phyloP scores from a whole-genome alignment of 148 eudicot species.

The Silene conica region DNA sequence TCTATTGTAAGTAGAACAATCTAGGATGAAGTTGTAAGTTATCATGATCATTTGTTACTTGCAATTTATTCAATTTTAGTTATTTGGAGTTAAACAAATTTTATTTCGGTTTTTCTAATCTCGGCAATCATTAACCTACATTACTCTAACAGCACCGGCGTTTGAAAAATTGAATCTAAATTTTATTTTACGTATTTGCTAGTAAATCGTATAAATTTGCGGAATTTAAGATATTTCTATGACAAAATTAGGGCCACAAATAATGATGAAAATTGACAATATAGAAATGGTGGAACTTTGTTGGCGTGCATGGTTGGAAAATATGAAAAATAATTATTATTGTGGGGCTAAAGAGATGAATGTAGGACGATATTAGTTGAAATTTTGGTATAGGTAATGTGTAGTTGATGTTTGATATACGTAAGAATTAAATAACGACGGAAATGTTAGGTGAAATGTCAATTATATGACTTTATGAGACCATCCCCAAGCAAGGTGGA shows the following conservation, averaged over 20 bases:
- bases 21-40: slow-evolving; percentile 13
- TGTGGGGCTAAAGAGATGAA: background rate
- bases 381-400: background rate
- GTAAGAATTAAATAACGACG: background rate
- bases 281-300: background rate
- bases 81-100: too few species aligned
- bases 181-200: too few species aligned
- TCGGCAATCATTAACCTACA: too few species aligned
- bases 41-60: slow-evolving; percentile 7
- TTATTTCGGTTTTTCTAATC: background rate
- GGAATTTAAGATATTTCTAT: background rate
- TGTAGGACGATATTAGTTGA: background rate
- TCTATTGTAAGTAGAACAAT: slow-evolving; percentile 6
- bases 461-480: too few species aligned
- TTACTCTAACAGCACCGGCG: too few species aligned
- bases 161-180: too few species aligned
- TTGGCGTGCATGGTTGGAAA: slow-evolving; percentile 7
- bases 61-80: background rate
- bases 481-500: too few species aligned
- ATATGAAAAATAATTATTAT: background rate
- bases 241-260: too few species aligned
- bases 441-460: slow-evolving; percentile 9
- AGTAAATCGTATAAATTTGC: too few species aligned
- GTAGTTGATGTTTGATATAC: background rate
- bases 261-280: too few species aligned